phyloP scores from a whole-genome alignment of 2,329 filamentous ascomycete species.

The Colletotrichum sidae region DNA sequence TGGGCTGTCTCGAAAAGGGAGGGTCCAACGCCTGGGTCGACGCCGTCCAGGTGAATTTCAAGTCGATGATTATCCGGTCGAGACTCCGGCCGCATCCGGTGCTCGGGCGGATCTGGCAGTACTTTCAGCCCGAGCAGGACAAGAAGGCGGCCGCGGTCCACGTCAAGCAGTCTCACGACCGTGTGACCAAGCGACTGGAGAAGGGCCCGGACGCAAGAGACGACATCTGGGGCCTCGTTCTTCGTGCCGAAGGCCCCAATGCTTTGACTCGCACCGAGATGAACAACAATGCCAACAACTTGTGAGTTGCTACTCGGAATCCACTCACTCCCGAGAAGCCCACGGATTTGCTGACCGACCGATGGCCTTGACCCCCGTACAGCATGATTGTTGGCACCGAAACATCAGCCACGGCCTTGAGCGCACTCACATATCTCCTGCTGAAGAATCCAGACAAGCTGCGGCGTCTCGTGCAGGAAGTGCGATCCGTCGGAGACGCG shows the following conservation, averaged over 20 bases:
- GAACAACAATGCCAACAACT: slow-evolving; percentile 18
- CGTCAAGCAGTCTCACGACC: slow-evolving; percentile 5
- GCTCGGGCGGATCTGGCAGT: background rate
- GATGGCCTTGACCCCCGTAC: no score
- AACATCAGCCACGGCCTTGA: slow-evolving; percentile 47
- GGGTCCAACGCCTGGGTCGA: slow-evolving; percentile 11
- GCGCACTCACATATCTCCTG: slow-evolving; percentile 43
- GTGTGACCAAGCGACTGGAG: slow-evolving; percentile 2
- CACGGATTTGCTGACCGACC: no score
- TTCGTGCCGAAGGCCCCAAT: slow-evolving; percentile 4
- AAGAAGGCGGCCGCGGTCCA: slow-evolving; percentile 10
- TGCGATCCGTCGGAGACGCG: slow-evolving; percentile 48
- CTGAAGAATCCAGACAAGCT: slow-evolving; percentile 44
- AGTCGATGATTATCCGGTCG: background rate
- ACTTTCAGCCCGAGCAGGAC: slow-evolving; percentile 1
- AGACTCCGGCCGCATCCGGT: slow-evolving; percentile 5
- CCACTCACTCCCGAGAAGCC: no score
- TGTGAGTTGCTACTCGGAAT: slow-evolving; percentile 21
- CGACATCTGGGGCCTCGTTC: slow-evolving; percentile 14
- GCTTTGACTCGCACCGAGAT: slow-evolving; percentile 9
- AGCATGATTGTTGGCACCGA: slow-evolving; percentile 44
- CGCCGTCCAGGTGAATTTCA: slow-evolving; percentile 14
- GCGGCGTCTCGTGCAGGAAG: slow-evolving; percentile 49
- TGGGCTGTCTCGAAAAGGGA: slow-evolving; percentile 40
- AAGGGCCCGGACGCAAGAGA: slow-evolving; percentile 5